Base-by-base conservation (phyloP, 1,284 basidiomycete genomes). In the Leccinum subrobustum region DNA sequence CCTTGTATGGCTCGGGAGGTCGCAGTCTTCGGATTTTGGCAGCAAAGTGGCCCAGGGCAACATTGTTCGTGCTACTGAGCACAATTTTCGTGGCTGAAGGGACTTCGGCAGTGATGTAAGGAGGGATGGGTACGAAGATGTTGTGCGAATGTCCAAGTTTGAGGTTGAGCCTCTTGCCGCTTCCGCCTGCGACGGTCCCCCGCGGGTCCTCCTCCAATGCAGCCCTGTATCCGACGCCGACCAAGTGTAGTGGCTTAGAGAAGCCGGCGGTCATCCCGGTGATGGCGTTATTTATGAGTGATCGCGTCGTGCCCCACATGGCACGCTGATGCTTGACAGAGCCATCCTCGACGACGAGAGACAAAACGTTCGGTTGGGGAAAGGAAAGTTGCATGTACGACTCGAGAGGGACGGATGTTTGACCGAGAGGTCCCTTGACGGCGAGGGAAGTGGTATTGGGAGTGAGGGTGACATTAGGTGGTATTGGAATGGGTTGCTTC, bases 1-100 rank as follows among this genome's bases (percentile, higher is more conserved):
- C 95, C 79, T 98, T 95, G 79, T 98, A 99, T 20, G 96, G 96
- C 74, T 99, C 97, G 14, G 96, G 96, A 68, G 89, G 90, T 66
- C 96, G 85, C 80, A 88, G 92, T 60, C 81, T 83, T 64, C 95
- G 80, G 35, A 99, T 91, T 68, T 88, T 85, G 16, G 94, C 93
- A 0, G 95, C 93, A 73, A 97, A 97, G 64, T 93, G 79, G 0
- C 95, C 95, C 47, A 98, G 75, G 60, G 83, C 79, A 72, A 87
- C 88, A 75, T 89, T 96, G 79, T 89, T 87, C 68, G 85, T 89
- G 73, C 84, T 87, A 63, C 78, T 85, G 51, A 88, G 74, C 52
- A 84, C 75, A 59, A 91, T 89, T 77, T 88, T 91, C 23, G 88
- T 92, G 25, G 86, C 82, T 31, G 77, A 76, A 33, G 88, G 88